Evolutionary conservation across 306 rosid species (phyloP), one percentile per base, ranked within the genome.

Genomic region (Cucurbita ficifolia): DNA sequence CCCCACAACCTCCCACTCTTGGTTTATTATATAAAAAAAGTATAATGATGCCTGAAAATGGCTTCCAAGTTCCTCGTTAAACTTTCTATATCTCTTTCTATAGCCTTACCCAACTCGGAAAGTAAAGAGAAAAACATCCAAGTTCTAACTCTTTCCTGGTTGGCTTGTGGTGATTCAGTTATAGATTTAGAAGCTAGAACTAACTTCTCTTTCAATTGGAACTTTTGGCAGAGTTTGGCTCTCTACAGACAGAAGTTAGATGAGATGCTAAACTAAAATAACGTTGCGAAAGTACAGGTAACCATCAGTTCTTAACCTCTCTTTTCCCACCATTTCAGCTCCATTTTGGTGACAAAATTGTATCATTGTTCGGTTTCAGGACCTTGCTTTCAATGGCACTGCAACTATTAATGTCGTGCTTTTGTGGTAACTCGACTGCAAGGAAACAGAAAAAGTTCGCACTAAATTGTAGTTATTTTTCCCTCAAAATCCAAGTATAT

Each of bases 221-320:
- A 58, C 51, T 40, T 78, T 61, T 79, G 79, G 81, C 85, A 87
- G 91, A 69, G 73, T 12, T 77, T 87, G 85, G 91, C 91, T 76
- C 88, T 74, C 16, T 87, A 87, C 88, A 78, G 91, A 77, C 87
- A 87, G 81, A 87, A 80, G 79, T 77, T 87, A 70, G 91, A 87
- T 50, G 88, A 82, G 65, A 84, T 80, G 87, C 5, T 82, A 38
- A 72, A 78, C 68, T 82, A 75, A 64, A 64, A 59, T 64, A 13
- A 33, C 18, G 63, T 17, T 65, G 16, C 71, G 14, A 9, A 19
- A 56, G 63, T 51, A 58, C 65, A 74, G 84, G 86, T 77, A 71
- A 64, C 50, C 56, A 42, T 74, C 71, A 49, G 33, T 65, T 70
- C 33, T 40, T 0, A 43, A 73, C 71, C 14, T 79, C 51, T 79